Conservation (phyloP, 2,329 filamentous ascomycete species). For the Diaporthe sp. region DNA sequence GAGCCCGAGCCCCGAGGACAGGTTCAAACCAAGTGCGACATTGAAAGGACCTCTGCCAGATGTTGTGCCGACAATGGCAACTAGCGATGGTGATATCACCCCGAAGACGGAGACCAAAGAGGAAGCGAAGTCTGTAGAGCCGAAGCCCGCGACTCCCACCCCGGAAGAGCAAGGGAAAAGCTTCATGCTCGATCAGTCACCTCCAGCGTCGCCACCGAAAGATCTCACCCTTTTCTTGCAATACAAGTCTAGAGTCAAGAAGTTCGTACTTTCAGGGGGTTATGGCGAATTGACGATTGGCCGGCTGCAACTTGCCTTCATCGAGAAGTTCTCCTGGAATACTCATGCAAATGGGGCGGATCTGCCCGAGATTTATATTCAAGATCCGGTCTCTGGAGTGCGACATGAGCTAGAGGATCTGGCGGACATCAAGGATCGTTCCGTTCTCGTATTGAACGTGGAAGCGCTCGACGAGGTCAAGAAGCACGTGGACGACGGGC, state of each 20-base stretch:
- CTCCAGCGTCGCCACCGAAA: conserved; percentile 77
- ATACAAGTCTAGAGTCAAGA: conserved; percentile 97
- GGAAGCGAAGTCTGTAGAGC: conserved; percentile 37
- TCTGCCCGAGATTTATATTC: conserved; percentile 96
- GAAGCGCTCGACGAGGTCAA: conserved; percentile 97
- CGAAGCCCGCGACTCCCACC: conserved; percentile 46
- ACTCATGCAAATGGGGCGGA: conserved; percentile 94
- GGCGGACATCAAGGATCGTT: conserved; percentile 91
- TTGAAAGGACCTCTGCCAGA: conserved; percentile 70
- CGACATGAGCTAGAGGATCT: conserved; percentile 96
- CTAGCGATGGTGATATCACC: conserved; percentile 49
- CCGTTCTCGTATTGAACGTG: conserved; percentile 94
- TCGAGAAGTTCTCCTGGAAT: conserved; percentile 99
- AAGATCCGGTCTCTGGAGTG: conserved; percentile 95
- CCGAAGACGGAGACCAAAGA: conserved; percentile 43
- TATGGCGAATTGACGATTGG: conserved; percentile 88
- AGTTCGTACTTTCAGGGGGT: conserved; percentile 89
- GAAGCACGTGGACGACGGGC: conserved; percentile 92
- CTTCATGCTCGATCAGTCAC: conserved; percentile 74
- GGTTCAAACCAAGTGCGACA: conserved; percentile 69
- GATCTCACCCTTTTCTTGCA: conserved; percentile 95
- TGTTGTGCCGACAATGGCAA: conserved; percentile 54
- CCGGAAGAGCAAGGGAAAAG: conserved; percentile 65
- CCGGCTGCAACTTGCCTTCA: conserved; percentile 92
- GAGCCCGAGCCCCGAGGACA: conserved; percentile 76